Base-by-base conservation (phyloP, 176 grass and related monocot species). In the Musa itinerans region DNA sequence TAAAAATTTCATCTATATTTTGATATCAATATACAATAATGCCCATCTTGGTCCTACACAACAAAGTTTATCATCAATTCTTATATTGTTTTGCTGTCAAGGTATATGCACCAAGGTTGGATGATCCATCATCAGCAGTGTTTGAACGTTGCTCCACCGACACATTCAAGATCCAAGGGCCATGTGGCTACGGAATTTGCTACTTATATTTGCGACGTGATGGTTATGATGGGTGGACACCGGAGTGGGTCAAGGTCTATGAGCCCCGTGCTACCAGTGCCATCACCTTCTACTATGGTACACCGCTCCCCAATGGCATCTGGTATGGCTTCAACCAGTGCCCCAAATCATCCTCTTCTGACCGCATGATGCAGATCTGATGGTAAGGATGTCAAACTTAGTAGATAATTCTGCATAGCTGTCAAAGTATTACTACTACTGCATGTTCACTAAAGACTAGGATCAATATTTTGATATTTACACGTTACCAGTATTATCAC, bases 141-240 rank as follows among this genome's bases (percentile, higher is more conserved):
- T 97, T 97, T 67, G 88, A 97, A 65, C 82, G 80, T 22, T 97
- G 94, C 80, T 83, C 90, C 79, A 93, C 75, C 14, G 93, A 97
- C 79, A 93, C 88, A 48, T 97, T 90, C 83, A 68, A 52, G 15
- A 79, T 93, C 22, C 19, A 70, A 3, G 93, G 93, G 0, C 93
- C 93, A 11, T 96, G 93, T 54, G 89, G 89, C 24, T 92, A 92
- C 75, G 89, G 87, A 52, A 77, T 90, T 71, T 97, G 90, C 87
- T 97, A 93, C 82, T 82, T 97, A 51, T 97, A 97, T 77, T 80
- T 97, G 76, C 79, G 86, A 72, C 85, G 93, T 48, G 51, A 82
- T 15, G 87, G 90, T 0, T 13, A 70, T 29, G 80, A 54, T 29
- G 86, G 90, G 16, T 97, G 90, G 90, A 83, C 77, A 63, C 94